Evolutionary conservation across 257 asterid genomes (phyloP).

Genomic region (Capsicum baccatum): DNA sequence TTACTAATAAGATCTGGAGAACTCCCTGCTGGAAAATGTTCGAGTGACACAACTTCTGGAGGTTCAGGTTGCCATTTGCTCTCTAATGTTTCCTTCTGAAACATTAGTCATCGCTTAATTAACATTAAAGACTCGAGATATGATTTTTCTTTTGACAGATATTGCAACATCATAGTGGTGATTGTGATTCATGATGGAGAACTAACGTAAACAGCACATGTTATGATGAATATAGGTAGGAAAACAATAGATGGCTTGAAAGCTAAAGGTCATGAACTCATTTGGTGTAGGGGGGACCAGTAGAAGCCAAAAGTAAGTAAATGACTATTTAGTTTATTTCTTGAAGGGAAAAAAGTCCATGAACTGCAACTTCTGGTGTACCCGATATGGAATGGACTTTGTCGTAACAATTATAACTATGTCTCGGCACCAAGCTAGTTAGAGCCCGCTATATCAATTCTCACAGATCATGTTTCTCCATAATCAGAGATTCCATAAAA

Average conservation of each 20-base stretch:
- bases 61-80: constrained; percentile 75
- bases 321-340: background rate
- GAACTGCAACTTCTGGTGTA: background rate
- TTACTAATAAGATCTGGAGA: constrained; percentile 69
- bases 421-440: background rate
- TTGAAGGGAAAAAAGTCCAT: background rate
- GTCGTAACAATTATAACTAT: background rate
- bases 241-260: constrained; percentile 49
- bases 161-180: background rate
- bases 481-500: background rate
- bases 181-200: constrained; percentile 36
- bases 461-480: background rate
- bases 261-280: constrained; percentile 48
- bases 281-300: constrained; percentile 4
- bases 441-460: background rate
- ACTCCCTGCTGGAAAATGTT: constrained; percentile 83
- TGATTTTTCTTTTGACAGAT: no score
- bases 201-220: constrained; percentile 47
- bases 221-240: constrained; percentile 41
- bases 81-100: constrained; percentile 58
- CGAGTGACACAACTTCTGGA: constrained; percentile 82
- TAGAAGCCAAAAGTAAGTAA: background rate
- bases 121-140: background rate
- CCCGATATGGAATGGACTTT: background rate
- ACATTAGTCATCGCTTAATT: constrained; percentile 8